phyloP scores from a whole-genome alignment of 2,329 filamentous ascomycete genomes.

The Scedosporium aurantiacum region DNA sequence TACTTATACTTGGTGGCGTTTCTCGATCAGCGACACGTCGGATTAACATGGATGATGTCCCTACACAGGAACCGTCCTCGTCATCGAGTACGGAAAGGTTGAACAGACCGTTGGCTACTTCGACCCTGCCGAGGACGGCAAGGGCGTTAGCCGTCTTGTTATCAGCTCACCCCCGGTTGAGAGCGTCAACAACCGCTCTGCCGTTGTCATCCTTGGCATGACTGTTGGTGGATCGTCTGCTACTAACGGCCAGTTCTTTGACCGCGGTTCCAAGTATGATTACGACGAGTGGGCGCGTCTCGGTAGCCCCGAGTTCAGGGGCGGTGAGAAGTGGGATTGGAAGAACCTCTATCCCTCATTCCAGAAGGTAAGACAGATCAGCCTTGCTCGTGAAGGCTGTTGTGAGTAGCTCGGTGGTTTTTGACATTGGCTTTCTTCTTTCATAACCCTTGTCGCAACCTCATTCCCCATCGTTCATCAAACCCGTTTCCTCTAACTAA shows the following conservation, averaged over 20 bases:
- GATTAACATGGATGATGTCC: background rate
- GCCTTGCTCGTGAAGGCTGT: background rate
- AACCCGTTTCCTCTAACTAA: background rate
- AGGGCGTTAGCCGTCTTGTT: constrained; percentile 14
- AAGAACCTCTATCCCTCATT: constrained; percentile 22
- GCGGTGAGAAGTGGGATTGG: constrained; percentile 23
- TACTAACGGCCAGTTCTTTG: constrained; percentile 27
- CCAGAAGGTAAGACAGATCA: constrained; percentile 18
- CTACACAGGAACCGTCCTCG: constrained; percentile 9
- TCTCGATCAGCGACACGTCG: background rate
- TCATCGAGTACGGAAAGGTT: constrained; percentile 13
- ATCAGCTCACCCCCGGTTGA: constrained; percentile 16
- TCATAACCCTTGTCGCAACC: background rate
- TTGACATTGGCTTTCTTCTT: background rate
- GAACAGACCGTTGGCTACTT: constrained; percentile 15
- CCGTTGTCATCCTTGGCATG: constrained; percentile 19
- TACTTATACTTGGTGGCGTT: background rate
- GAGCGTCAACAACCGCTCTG: constrained; percentile 17
- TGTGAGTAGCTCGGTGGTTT: background rate
- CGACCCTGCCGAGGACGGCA: constrained; percentile 16
- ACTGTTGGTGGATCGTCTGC: constrained; percentile 24
- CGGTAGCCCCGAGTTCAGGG: constrained; percentile 15
- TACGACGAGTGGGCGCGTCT: constrained; percentile 24
- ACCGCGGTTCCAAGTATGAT: constrained; percentile 23
- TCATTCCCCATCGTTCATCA: background rate